phyloP scores from a whole-genome alignment of 345 rosid species.

The Odontarrhena argentea region DNA sequence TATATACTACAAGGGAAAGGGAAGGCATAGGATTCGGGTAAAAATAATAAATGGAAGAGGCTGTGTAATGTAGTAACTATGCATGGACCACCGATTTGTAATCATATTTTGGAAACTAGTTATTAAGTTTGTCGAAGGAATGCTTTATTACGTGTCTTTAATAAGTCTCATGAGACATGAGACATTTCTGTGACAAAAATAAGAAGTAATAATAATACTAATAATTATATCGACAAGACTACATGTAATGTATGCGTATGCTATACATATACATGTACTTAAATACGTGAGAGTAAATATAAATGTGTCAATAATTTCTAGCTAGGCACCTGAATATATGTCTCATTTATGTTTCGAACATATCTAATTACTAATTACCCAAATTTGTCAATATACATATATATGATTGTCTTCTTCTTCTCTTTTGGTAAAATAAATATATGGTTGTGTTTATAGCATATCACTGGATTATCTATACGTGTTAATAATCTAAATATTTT shows the following conservation, averaged over 20 bases:
- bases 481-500: constrained; percentile 1
- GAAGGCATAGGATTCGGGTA: constrained; percentile 36
- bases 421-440: neutral
- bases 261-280: neutral
- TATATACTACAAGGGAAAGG: neutral
- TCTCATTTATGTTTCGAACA: neutral
- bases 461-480: neutral
- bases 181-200: neutral
- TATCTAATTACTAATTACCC: neutral
- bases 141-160: constrained; percentile 26
- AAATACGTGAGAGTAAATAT: neutral
- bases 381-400: neutral
- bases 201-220: no score
- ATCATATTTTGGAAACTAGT: constrained; percentile 19
- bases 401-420: no score
- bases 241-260: constrained; percentile 18
- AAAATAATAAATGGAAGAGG: constrained; percentile 29
- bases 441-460: neutral
- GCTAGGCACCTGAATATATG: constrained; percentile 13
- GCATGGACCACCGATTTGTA: constrained; percentile 34
- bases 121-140: constrained; percentile 16
- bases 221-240: constrained; percentile 5
- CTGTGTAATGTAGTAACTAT: neutral
- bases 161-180: constrained; percentile 14
- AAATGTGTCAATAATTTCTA: no score